Evolutionary conservation across 768 basidiomycete species (phyloP), one percentile per base, ranked within the genome.

Genomic region (Lactarius vividus): DNA sequence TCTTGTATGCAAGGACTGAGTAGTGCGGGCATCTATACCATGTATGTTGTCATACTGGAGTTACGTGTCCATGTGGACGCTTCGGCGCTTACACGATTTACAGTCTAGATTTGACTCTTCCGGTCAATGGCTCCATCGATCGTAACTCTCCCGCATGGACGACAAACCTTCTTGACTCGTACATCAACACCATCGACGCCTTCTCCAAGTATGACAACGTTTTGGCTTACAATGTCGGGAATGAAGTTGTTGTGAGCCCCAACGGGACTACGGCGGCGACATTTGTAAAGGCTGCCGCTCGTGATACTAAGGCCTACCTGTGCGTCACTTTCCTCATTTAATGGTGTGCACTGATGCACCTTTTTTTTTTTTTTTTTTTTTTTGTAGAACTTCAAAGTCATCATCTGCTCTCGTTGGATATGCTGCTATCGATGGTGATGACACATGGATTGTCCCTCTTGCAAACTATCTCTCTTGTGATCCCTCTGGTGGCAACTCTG

Each of bases 191-290:
- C 31, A 90, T 96, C 71, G 81, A 92, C 68, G 80, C 79, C 0
- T 96, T 96, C 80, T 81, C 81, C 73, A 86, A 91, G 74, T 97
- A 96, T 71, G 86, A 92, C 80, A 97, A 97, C 70, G 84, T 97
- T 18, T 79, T 96, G 63, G 94, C 88, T 13, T 96, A 83, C 78
- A 96, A 96, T 73, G 82, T 97, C 65, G 95, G 94, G 26, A 97
- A 97, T 72, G 95, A 96, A 70, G 82, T 84, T 67, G 89, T 87
- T 37, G 82, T 82, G 29, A 73, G 80, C 11, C 55, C 78, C 23
- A 81, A 83, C 49, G 77, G 78, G 60, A 91, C 91, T 18, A 79
- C 78, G 35, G 85, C 88, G 11, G 85, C 88, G 18, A 83, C 93
- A 6, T 97, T 85, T 75, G 84, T 97, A 73, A 96, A 95, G 75